Evolutionary conservation across 225 moss, liverwort and hornwort species (phyloP), one percentile per base, ranked within the genome.

Genomic region (Polytrichum formosum): DNA sequence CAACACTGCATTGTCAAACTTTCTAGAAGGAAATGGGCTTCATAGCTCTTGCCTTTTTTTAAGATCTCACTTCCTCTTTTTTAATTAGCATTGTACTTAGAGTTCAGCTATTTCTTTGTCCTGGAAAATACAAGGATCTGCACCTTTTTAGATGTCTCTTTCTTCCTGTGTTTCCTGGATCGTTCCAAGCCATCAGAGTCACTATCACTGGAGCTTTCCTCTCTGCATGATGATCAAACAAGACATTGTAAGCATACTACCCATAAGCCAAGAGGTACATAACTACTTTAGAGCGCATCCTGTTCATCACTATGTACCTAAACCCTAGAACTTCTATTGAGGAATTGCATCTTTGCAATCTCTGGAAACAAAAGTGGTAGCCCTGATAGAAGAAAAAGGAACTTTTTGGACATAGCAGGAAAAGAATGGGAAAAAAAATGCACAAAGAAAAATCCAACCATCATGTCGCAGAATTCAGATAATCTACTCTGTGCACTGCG

Each of bases 111-210:
- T 46, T 13, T 35, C 9, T 46, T 46, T 46, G 46, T 46, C 46
- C 46, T 46, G 46, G 46, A 46, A 46, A 13, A 0, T 13, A 37
- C 37, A 37, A 37, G 37, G 13, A 46, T 46, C 46, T 46, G 25
- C 77, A 90, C 97, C 86, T 90, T 92, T 79, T 91, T 91, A 6
- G 88, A 73, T 29, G 61, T 69, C 69, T 84, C 84, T 77, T 76
- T 90, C 33, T 85, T 87, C 72, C 88, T 81, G 69, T 90, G 89
- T 81, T 93, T 96, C 77, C 82, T 87, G 29, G 73, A 77, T 29
- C 81, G 82, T 56, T 91, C 93, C 29, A 84, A 78, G 70, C 78
- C 77, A 70, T 90, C 90, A 18, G 74, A 71, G 56, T 90, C 90
- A 74, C 87, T 85, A 31, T 83, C 91, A 76, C 89, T 88, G 6